Evolutionary conservation across 2,329 filamentous ascomycete genomes (phyloP), one percentile per base, ranked within the genome.

Genomic region (Akanthomyces lecanii): DNA sequence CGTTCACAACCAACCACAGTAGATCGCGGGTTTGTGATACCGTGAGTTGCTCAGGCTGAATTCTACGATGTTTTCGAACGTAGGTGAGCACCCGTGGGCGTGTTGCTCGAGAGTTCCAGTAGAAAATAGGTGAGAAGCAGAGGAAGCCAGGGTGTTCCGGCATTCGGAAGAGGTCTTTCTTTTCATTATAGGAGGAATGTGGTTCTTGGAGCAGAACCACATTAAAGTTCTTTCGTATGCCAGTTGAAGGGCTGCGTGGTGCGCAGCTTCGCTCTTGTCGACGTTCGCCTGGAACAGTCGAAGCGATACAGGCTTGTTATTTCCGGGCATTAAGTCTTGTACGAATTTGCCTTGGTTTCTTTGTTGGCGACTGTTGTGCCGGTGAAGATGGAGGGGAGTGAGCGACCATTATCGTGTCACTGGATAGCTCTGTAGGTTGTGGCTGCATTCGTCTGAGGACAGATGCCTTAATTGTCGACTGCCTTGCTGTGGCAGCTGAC

Each of bases 31-130:
- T 68, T 7, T 3, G 4, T 1, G 2, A 18, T 1, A 65, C 62
- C 2, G 30, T 73, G n/a, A 45, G 55, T 21, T 66, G 67, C 3
- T 48, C 40, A 38, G 36, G 36, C 11, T 38, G 36, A 6, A 38
- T 11, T 38, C 11, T 38, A 8, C 36, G 36, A 38, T 38, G 36
- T 28, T 57, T 57, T 18, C 45, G 28, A 5, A 48, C 25, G 16
- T 48, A 59, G 3, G 42, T 59, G 14, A 59, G 44, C 45, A 59
- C 56, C n/a, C 42, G 21, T 38, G 42, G 56, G 21, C 42, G 56
- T 48, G 56, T 50, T 12, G 21, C 56, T 38, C 42, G 42, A 16
- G 21, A 47, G 21, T 59, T 50, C 56, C 25, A 59, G 42, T 48
- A 48, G 12, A 23, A 25, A 14, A 48, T 6, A 8, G 44, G 56